These are phyloP conservation scores for Tolypocladium nubicola DNA, from an alignment of 2,329 filamentous ascomycete genomes.

Conservation along the genomic window DNA sequence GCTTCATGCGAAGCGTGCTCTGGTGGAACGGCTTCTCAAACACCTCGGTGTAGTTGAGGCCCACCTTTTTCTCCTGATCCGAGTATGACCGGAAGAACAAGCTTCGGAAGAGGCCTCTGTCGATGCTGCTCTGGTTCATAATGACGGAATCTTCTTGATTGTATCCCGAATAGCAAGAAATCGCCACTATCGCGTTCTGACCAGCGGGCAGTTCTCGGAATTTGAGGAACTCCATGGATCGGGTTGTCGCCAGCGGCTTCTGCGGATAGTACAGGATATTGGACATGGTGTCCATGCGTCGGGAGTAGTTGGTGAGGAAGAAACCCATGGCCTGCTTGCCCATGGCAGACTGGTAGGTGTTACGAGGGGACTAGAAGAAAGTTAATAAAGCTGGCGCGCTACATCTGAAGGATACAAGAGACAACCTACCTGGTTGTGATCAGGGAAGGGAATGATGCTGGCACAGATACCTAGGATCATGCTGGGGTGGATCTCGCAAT, in stretches of 20 bases:
- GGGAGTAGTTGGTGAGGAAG: constrained; percentile 91
- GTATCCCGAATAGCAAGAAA: constrained; percentile 94
- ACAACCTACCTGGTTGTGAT: constrained; percentile 74
- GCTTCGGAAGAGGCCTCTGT: constrained; percentile 93
- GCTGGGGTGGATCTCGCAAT: constrained; percentile 97
- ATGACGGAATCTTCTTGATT: constrained; percentile 99
- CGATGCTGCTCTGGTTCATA: constrained; percentile 99
- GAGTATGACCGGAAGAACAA: constrained; percentile 97
- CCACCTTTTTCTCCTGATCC: constrained; percentile 92
- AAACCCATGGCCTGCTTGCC: constrained; percentile 99
- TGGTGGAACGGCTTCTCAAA: constrained; percentile 91
- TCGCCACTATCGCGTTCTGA: constrained; percentile 97
- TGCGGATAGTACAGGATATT: constrained; percentile 99
- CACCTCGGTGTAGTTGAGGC: constrained; percentile 81
- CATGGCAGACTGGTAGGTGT: constrained; percentile 99
- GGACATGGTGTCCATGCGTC: constrained; percentile 98
- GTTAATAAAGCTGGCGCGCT: not conserved
- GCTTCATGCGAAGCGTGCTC: constrained; percentile 86
- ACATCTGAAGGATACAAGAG: not conserved
- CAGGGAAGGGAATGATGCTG: constrained; percentile 98
- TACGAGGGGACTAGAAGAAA: constrained; percentile 69
- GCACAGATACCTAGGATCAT: constrained; percentile 99
- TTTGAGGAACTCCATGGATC: constrained; percentile 97
- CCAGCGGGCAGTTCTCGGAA: constrained; percentile 95
- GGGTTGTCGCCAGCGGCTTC: constrained; percentile 89